Evolutionary conservation across 1,284 basidiomycete genomes (phyloP).

Genomic region (Fomitopsis schrenkii): DNA sequence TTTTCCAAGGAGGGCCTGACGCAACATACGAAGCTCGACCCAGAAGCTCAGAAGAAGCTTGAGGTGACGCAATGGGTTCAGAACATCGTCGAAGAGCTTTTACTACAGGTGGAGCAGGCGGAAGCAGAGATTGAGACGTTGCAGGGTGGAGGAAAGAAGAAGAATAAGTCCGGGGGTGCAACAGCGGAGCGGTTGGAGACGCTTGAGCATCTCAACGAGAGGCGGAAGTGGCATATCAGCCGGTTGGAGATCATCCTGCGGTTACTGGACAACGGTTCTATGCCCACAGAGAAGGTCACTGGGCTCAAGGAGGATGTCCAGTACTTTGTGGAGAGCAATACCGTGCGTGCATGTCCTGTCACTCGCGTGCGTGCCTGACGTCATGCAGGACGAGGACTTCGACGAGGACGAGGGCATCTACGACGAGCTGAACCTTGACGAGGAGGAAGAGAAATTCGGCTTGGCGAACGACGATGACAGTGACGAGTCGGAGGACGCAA

Average conservation of each 20-base stretch:
- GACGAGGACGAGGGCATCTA: constrained; percentile 98
- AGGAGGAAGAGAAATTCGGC: constrained; percentile 93
- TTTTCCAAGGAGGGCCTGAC: constrained; percentile 99
- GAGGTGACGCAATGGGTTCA: constrained; percentile 89
- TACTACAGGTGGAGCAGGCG: constrained; percentile 89
- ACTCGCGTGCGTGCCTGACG: constrained; percentile 14
- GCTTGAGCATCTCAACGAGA: constrained; percentile 89
- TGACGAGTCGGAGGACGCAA: constrained; percentile 66
- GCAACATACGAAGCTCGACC: constrained; percentile 92
- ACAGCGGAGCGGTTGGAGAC: constrained; percentile 75
- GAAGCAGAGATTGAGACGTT: constrained; percentile 96
- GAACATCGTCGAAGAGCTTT: constrained; percentile 86
- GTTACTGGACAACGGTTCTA: constrained; percentile 90
- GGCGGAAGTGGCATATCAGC: constrained; percentile 93
- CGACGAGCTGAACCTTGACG: constrained; percentile 96
- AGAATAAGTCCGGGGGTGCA: constrained; percentile 64
- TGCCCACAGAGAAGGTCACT: constrained; percentile 79
- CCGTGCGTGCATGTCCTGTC: constrained; percentile 50
- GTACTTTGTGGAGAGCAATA: constrained; percentile 97
- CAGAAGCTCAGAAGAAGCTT: constrained; percentile 94
- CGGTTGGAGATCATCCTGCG: constrained; percentile 93
- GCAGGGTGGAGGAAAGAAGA: constrained; percentile 83
- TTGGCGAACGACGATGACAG: constrained; percentile 70
- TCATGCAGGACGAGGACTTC: constrained; percentile 87
- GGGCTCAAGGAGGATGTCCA: constrained; percentile 92